Conservation (phyloP, 768 basidiomycete species). For the Lepiota venenata region DNA sequence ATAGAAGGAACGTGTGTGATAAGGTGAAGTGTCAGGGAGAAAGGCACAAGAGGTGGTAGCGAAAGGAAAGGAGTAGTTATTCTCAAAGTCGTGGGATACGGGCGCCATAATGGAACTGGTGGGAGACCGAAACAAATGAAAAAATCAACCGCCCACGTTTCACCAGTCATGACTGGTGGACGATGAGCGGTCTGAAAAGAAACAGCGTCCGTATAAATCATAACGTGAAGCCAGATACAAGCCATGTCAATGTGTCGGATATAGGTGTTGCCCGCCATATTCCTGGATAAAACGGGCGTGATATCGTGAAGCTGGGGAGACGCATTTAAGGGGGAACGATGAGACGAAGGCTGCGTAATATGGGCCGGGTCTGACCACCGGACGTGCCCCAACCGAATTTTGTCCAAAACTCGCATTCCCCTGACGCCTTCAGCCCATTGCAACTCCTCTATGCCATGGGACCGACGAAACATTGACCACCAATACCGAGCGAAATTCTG, state of each 20-base stretch:
- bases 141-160: slow-evolving; percentile 12
- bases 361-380: slow-evolving; percentile 29
- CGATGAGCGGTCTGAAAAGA: slow-evolving; percentile 46
- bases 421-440: slow-evolving; percentile 11
- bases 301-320: slow-evolving; percentile 10
- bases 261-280: slow-evolving; percentile 3
- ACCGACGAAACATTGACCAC: slow-evolving; percentile 22
- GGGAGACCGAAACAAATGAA: slow-evolving; percentile 8
- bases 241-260: slow-evolving; percentile 12
- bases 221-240: slow-evolving; percentile 11
- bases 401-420: slow-evolving; percentile 17
- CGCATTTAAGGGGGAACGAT: slow-evolving; percentile 8
- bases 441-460: slow-evolving; percentile 12
- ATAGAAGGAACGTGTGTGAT: slow-evolving; percentile 17
- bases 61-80: slow-evolving; percentile 8
- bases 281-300: slow-evolving; percentile 2
- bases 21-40: slow-evolving; percentile 12
- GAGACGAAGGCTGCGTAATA: slow-evolving; percentile 17
- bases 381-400: slow-evolving; percentile 37
- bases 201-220: slow-evolving; percentile 72
- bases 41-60: slow-evolving; percentile 12
- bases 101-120: slow-evolving; percentile 13
- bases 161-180: slow-evolving; percentile 7
- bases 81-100: slow-evolving; percentile 7
- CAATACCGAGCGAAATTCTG: slow-evolving; percentile 34